Base-by-base conservation (phyloP, 225 moss, liverwort and hornwort species). In the Pleurozium schreberi region DNA sequence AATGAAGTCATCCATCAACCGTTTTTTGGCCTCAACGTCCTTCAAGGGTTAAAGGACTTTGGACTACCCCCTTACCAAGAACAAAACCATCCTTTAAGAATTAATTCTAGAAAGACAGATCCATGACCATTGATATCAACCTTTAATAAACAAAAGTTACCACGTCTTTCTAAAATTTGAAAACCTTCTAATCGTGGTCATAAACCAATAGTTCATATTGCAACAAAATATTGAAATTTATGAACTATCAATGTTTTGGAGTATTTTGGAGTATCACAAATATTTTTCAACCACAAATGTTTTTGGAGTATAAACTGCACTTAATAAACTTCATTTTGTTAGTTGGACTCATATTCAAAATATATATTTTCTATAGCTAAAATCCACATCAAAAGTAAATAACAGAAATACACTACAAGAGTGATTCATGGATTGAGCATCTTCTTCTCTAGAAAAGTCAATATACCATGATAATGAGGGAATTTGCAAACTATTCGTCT, bases 21-120 rank as follows among this genome's bases (percentile, higher is more conserved):
- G 12, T 19, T 31, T 49, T 47, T 18, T 0, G 1, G 3, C 3
- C 49, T 49, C 75, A 33, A 49, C 2, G 2, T 31, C 18, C 31
- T 47, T 47, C 9, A 27, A 16, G 5, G 10, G 3, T 71, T 27
- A 28, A 43, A 71, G 2, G 27, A 43, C 6, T n/a, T n/a, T n/a
- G n/a, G 25, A 0, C 4, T 40, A 2, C 14, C 9, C 8, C 14
- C 9, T 5, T 43, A 1, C 18, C 1, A 43, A 4, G 6, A 43
- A 16, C 3, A 2, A 43, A 27, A 9, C 8, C 26, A 2, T 14
- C 8, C 8, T 14, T 40, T 40, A 4, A n/a, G 7, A 2, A 12
- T 40, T 40, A 25, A 69, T 0, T 4, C 0, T 8, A 0, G 4
- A 26, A 70, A 15, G 26, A 70, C 4, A 1, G 9, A 43, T 15